Evolutionary conservation across 306 rosid species (phyloP), one percentile per base, ranked within the genome.

Genomic region (Pyrus communis): DNA sequence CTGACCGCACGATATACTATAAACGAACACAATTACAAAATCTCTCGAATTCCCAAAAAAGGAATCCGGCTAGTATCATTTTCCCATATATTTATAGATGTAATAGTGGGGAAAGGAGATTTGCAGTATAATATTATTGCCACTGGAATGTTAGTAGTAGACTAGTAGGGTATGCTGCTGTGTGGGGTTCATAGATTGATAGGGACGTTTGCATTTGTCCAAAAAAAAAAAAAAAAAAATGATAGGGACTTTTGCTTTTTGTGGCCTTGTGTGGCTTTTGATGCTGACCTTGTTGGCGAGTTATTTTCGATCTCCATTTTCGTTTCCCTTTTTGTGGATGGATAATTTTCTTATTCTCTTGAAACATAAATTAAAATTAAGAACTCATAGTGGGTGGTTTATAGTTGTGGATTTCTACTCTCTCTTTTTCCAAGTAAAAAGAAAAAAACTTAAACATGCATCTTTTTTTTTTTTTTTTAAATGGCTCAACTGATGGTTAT

Each of bases 261-360:
- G 51, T 81, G 42, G 7, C 21, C 23, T 49, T 75, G 15, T 33
- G 76, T 33, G 76, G 64, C 31, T 72, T 35, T 72, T 68, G 61
- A 67, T 60, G 71, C 17, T 43, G 76, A 67, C 68, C 46, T 23
- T 82, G 51, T 14, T 73, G 71, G 74, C 59, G 73, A 60, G 82
- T 68, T 60, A 28, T 60, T 59, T 35, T 67, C 57, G 1, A 15
- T 2, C 1, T 38, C n/a, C 19, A 54, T 22, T 57, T 18, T 15
- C 38, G 22, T 58, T 35, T 22, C 7, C 7, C 30, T 45, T 31
- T 30, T 60, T 23, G 25, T 22, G 12, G 30, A 58, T 22, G 11
- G 52, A 13, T 46, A 13, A 1, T 46, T 46, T 46, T 46, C 45
- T 40, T 35, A 1, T 35, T 40, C 45, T 40, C 10, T 40, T 40